These are phyloP conservation scores for Hyphodiscus hymeniophilus DNA, from an alignment of 495 filamentous ascomycete species.

Conservation along the genomic window DNA sequence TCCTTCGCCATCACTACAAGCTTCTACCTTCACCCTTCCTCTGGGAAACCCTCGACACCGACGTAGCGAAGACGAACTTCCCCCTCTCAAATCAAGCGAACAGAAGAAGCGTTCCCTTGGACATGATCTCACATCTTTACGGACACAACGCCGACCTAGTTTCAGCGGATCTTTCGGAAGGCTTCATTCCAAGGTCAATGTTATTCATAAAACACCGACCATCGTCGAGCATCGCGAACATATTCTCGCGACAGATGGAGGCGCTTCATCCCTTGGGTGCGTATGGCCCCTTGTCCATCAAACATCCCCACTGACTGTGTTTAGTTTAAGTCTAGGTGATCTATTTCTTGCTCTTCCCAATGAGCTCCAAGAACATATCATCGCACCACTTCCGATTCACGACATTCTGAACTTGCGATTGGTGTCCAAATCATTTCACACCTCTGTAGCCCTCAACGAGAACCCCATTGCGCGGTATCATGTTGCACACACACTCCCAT, in stretches of 20 bases:
- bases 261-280: constrained; percentile 8
- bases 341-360: constrained; percentile 43
- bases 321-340: constrained; percentile 30
- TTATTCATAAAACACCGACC: constrained; percentile 16
- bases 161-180: constrained; percentile 21
- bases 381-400: constrained; percentile 44
- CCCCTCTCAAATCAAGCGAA: constrained; percentile 14
- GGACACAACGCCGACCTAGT: constrained; percentile 21
- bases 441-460: constrained; percentile 47
- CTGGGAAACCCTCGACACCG: constrained; percentile 19
- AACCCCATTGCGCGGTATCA: constrained; percentile 47
- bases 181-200: constrained; percentile 20
- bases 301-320: constrained; percentile 9
- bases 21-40: constrained; percentile 19
- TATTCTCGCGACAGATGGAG: constrained; percentile 16
- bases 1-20: constrained; percentile 6
- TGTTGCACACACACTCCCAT: constrained; percentile 41
- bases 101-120: constrained; percentile 24
- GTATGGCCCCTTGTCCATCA: neutral
- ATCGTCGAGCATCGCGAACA: constrained; percentile 18
- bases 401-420: constrained; percentile 43
- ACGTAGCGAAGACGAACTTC: constrained; percentile 7
- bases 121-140: constrained; percentile 19
- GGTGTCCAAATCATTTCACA: constrained; percentile 44
- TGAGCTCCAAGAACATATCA: constrained; percentile 48